Base-by-base conservation (phyloP, 1,139 yeast species). In the Pichia sp. region DNA sequence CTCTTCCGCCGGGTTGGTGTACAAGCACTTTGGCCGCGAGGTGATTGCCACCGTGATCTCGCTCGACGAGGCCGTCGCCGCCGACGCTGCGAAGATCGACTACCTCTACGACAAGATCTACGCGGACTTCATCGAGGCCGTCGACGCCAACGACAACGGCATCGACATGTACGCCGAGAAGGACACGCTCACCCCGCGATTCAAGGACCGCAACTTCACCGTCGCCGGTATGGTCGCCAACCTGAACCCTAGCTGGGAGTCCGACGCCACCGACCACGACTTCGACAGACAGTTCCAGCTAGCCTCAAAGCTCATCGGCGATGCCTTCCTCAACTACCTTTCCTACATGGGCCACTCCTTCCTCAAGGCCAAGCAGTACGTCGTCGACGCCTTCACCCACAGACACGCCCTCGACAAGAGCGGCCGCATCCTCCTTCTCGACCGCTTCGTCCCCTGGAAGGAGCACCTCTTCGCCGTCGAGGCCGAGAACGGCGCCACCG, bases 61-160 rank as follows among this genome's bases (percentile, higher is more conserved):
- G 4, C 55, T 66, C 3, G 68, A 73, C 29, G 57, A 48, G 36
- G 12, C 45, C 7, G 46, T 24, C 50, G 61, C 76, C 20, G 65
- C 75, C n/a, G 70, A 75, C 50, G 68, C 73, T 14, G 61, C 67
- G 4, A 67, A 71, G 12, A 72, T 88, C 44, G 87, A 85, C 30
- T 71, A 83, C 47, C 73, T 93, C 56, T 89, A 86, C 70, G 77
- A 78, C 52, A 87, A 87, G 69, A 76, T 92, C 16, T 93, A 93
- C 75, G 80, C 81, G 60, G 95, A 87, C 61, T 91, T 93, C 65
- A 76, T 93, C 58, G 99, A 92, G 70, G 85, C 96, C 27, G 78
- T 93, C 53, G 99, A 93, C 73, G 99, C 98, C 55, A 90, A 91
- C 67, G 99, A 93, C 70, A 93, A 93, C 67, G 99, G 99, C 65